A percentile compares a stretch with the other conserved stretches of the same genome.
These are phyloP conservation scores for Alopecurus myosuroides DNA, from an alignment of 176 grass and related monocot genomes.

Conservation along the genomic window DNA sequence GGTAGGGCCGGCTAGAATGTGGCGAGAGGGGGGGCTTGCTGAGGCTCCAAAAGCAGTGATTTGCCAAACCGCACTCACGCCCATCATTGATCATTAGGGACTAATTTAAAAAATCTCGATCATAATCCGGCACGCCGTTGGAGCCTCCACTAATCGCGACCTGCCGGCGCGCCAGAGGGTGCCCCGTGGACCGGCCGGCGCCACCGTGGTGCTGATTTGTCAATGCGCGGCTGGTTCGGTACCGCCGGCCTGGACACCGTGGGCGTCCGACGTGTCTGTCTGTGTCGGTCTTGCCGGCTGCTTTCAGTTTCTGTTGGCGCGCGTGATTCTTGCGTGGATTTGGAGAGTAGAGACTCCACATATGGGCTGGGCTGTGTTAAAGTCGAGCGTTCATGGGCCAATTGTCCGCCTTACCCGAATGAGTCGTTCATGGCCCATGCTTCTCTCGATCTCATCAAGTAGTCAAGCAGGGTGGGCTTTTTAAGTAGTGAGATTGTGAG, in stretches of 20 bases:
- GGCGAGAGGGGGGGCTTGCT: background rate
- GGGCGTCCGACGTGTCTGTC: constrained; percentile 35
- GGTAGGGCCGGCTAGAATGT: background rate
- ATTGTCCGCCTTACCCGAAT: background rate
- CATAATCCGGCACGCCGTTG: constrained; percentile 22
- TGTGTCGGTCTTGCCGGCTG: background rate
- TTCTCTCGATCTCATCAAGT: background rate
- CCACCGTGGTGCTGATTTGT: constrained; percentile 40
- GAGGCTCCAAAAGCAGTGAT: constrained; percentile 13
- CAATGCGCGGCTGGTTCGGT: constrained; percentile 20
- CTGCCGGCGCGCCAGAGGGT: background rate
- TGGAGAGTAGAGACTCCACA: too few species aligned
- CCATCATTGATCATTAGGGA: constrained; percentile 25
- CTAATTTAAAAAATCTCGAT: constrained; percentile 14
- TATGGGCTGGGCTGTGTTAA: background rate
- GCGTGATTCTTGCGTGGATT: background rate
- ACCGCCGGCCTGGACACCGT: background rate
- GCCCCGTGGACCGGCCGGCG: background rate
- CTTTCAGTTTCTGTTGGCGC: background rate
- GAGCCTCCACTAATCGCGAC: constrained; percentile 54
- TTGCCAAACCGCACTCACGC: constrained; percentile 45
- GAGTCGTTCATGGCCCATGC: background rate
- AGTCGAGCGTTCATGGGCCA: background rate
- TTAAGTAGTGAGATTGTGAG: background rate
- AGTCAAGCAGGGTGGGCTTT: background rate